Evolutionary conservation across 148 eudicot genomes (phyloP).

Genomic region (Amaranthus hypochondriacus): DNA sequence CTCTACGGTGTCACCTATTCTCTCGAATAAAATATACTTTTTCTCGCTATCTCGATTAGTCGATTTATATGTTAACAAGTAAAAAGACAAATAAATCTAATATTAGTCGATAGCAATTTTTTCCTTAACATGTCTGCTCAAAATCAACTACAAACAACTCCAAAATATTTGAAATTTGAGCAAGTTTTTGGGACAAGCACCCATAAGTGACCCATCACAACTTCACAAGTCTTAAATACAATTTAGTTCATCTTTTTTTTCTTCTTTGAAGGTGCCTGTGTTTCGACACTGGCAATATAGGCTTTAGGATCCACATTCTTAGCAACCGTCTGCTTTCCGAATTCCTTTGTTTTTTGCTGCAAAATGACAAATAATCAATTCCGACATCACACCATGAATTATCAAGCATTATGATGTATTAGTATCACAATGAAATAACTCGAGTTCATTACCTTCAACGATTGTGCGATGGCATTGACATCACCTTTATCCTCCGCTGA

Average conservation of each 20-base stretch:
- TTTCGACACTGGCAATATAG: conserved; percentile 45
- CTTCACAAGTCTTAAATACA: too few relatives aligned
- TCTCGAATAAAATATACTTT: too few relatives aligned
- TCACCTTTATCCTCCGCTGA: conserved; percentile 38
- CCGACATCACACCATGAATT: background rate
- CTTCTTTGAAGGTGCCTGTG: conserved; percentile 36
- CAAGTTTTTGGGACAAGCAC: too few relatives aligned
- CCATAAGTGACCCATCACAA: too few relatives aligned
- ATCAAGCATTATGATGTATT: background rate
- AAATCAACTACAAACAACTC: too few relatives aligned
- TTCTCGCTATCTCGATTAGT: too few relatives aligned
- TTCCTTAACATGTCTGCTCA: too few relatives aligned
- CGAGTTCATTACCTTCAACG: conserved; percentile 58
- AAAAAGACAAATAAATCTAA: too few relatives aligned
- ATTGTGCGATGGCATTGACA: conserved; percentile 45
- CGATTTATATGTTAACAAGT: too few relatives aligned
- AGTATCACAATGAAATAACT: background rate
- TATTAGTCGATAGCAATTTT: too few relatives aligned
- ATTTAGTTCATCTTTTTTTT: conserved; percentile 31
- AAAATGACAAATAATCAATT: background rate
- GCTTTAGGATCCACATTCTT: conserved; percentile 48
- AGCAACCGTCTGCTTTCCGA: conserved; percentile 37
- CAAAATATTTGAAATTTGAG: too few relatives aligned
- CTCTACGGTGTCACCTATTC: too few relatives aligned
- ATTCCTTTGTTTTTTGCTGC: conserved; percentile 77